A percentile compares a stretch with the other conserved stretches of the same genome.
Evolutionary conservation across 2,329 filamentous ascomycete genomes (phyloP).

Genomic region (Ambrosiella xylebori): DNA sequence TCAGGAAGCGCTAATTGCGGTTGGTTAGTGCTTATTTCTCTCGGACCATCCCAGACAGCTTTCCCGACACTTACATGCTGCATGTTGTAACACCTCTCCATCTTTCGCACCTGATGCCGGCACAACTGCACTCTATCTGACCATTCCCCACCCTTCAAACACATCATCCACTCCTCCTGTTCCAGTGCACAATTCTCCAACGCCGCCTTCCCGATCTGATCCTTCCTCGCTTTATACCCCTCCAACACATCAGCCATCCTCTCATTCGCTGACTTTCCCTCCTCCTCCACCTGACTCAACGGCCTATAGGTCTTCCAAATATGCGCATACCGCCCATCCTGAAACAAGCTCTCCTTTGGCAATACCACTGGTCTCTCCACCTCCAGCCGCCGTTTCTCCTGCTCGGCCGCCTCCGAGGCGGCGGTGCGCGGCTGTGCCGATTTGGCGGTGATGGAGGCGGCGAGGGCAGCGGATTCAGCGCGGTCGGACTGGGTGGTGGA

Average conservation of each 20-base stretch:
- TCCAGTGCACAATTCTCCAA: slow-evolving; percentile 87
- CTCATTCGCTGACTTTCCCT: slow-evolving; percentile 58
- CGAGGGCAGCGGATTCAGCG: slow-evolving; percentile 9
- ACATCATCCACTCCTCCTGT: slow-evolving; percentile 66
- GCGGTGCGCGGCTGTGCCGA: neutral
- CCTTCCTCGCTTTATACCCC: slow-evolving; percentile 66
- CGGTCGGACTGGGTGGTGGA: slow-evolving; percentile 2
- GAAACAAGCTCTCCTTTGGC: slow-evolving; percentile 35
- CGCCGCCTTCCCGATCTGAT: slow-evolving; percentile 60
- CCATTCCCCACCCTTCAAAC: slow-evolving; percentile 58
- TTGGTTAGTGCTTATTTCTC: neutral
- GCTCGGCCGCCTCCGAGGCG: neutral
- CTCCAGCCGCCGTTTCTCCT: neutral
- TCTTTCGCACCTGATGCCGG: slow-evolving; percentile 53
- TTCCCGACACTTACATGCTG: slow-evolving; percentile 45
- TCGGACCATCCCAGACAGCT: neutral
- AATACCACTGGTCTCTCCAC: slow-evolving; percentile 16
- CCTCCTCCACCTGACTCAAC: slow-evolving; percentile 49
- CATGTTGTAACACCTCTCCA: slow-evolving; percentile 77
- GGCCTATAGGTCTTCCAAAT: slow-evolving; percentile 86
- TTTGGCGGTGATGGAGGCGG: slow-evolving; percentile 12
- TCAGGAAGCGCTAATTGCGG: slow-evolving; percentile 54
- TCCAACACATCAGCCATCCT: slow-evolving; percentile 66
- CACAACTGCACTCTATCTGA: slow-evolving; percentile 63
- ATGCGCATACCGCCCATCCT: slow-evolving; percentile 54